Conservation (phyloP, 2,329 filamentous ascomycete genomes). For the Stagonosporopsis cucurbitacearum region DNA sequence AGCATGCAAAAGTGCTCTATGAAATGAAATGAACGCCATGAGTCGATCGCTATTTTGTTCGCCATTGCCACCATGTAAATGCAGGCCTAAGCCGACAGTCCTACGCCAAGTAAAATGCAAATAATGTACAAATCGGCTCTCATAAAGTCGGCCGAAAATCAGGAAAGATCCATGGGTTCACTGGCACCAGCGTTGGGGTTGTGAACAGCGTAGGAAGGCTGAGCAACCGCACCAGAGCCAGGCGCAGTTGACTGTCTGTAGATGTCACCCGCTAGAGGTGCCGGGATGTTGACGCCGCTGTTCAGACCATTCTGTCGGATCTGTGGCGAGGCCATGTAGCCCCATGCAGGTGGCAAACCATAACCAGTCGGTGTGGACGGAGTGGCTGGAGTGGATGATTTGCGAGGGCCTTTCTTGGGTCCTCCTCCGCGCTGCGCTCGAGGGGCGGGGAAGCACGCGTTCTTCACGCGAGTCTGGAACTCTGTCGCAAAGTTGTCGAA, state of each 20-base stretch:
- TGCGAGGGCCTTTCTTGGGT: constrained; percentile 23
- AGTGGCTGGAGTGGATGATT: constrained; percentile 29
- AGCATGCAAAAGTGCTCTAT: neutral
- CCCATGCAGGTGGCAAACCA: constrained; percentile 28
- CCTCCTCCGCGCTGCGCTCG: constrained; percentile 30
- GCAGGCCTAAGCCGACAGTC: constrained; percentile 15
- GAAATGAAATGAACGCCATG: constrained; percentile 2
- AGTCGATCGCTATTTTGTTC: constrained; percentile 16
- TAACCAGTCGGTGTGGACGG: constrained; percentile 23
- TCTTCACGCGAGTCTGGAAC: constrained; percentile 46
- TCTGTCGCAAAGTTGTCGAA: constrained; percentile 46
- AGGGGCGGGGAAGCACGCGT: constrained; percentile 40
- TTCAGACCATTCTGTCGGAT: constrained; percentile 24
- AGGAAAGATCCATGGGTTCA: constrained; percentile 33
- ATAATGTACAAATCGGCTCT: constrained; percentile 11
- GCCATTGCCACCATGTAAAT: constrained; percentile 13
- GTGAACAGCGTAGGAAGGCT: neutral
- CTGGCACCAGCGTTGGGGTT: constrained; percentile 7
- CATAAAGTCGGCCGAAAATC: neutral
- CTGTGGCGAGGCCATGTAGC: constrained; percentile 31
- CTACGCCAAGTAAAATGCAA: constrained; percentile 15
- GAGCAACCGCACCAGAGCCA: neutral
- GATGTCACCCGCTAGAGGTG: constrained; percentile 20
- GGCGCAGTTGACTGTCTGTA: constrained; percentile 18
- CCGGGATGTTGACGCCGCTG: constrained; percentile 30